phyloP scores from a whole-genome alignment of 306 rosid genomes.

The Medicago arabica region DNA sequence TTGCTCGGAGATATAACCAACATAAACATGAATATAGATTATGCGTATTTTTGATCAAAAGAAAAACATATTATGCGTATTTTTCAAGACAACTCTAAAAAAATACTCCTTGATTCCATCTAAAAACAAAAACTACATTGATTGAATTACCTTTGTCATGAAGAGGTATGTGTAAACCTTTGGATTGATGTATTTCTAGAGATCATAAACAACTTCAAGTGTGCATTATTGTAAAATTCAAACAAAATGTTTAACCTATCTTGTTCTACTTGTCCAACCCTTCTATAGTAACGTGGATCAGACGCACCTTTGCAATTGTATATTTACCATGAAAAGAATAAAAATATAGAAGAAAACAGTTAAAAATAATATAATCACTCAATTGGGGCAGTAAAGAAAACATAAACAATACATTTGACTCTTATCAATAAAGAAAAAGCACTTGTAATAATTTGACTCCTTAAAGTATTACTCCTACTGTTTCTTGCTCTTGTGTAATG shows the following conservation, averaged over 20 bases:
- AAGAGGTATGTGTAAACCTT: background rate
- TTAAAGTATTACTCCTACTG: no score
- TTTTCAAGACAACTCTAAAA: no score
- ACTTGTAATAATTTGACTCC: background rate
- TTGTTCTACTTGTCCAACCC: background rate
- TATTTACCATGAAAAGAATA: background rate
- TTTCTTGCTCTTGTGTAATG: background rate
- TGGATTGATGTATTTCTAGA: background rate
- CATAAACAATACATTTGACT: background rate
- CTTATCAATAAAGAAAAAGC: background rate
- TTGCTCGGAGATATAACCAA: no score
- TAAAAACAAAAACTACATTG: no score
- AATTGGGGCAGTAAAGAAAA: background rate
- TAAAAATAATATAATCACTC: no score
- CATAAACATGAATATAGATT: no score
- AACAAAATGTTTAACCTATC: background rate
- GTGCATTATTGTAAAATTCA: background rate
- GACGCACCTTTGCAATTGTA: slow-evolving; percentile 8
- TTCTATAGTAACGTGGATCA: slow-evolving; percentile 1
- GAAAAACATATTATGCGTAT: no score
- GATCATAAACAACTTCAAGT: background rate
- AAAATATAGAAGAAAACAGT: background rate
- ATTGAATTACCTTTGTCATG: no score
- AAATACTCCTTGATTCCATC: no score
- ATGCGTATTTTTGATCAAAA: no score